Conservation (phyloP, 75 land plant species). For the Picea glauca region DNA sequence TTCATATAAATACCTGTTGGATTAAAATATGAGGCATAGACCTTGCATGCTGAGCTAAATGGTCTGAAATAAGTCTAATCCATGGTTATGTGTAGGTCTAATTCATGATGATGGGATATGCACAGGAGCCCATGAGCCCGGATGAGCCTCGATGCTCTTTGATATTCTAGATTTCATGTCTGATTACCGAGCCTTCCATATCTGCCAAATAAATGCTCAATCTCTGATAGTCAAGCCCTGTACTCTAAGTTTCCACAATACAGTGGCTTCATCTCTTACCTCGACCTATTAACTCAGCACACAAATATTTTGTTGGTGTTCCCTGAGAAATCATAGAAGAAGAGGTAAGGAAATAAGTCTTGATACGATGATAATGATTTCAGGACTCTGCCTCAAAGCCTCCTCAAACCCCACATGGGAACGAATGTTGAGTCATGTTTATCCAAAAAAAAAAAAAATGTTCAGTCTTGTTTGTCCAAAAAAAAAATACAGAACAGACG, state of each 20-base stretch:
- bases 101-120: slow-evolving; percentile 28
- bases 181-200: slow-evolving; percentile 80
- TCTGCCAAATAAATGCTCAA: slow-evolving; percentile 69
- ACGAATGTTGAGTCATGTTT: too few relatives aligned
- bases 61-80: slow-evolving; percentile 39
- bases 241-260: slow-evolving; percentile 90
- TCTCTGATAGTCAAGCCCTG: slow-evolving; percentile 76
- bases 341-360: too few relatives aligned
- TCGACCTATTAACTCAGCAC: too few relatives aligned
- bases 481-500: too few relatives aligned
- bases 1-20: background rate
- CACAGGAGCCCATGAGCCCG: slow-evolving; percentile 24
- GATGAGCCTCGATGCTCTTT: slow-evolving; percentile 27
- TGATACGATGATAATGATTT: too few relatives aligned
- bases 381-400: too few relatives aligned
- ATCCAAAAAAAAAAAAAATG: too few relatives aligned
- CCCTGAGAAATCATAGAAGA: too few relatives aligned
- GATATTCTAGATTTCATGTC: slow-evolving; percentile 83
- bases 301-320: too few relatives aligned
- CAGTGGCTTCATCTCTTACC: slow-evolving; percentile 45
- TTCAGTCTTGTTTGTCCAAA: too few relatives aligned
- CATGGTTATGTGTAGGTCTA: slow-evolving; percentile 40
- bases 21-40: slow-evolving; percentile 36
- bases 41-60: slow-evolving; percentile 44
- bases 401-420: too few relatives aligned